phyloP scores from a whole-genome alignment of 169 alveolate genomes.

The Plasmodium billcollinsi region DNA sequence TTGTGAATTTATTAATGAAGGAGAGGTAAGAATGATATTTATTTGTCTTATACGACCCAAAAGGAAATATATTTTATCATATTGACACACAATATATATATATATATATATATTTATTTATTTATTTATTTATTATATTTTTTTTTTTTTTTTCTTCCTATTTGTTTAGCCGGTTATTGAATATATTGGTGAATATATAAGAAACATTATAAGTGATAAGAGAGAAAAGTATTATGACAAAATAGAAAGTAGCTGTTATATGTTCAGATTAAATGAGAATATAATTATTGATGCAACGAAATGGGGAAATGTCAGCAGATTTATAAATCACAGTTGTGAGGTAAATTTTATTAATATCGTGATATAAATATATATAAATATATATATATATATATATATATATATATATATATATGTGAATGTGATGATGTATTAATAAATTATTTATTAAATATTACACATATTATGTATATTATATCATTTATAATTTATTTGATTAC shows the following conservation, averaged over 20 bases:
- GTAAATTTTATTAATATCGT: slow-evolving; percentile 52
- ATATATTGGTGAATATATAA: slow-evolving; percentile 94
- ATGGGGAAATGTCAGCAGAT: slow-evolving; percentile 96
- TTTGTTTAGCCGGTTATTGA: slow-evolving; percentile 91
- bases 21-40: slow-evolving; percentile 82
- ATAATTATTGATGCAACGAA: slow-evolving; percentile 97
- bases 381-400: background rate
- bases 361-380: background rate
- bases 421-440: background rate
- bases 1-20: slow-evolving; percentile 90
- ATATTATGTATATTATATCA: no score
- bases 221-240: slow-evolving; percentile 83
- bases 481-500: background rate
- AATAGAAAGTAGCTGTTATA: slow-evolving; percentile 86
- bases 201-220: slow-evolving; percentile 83
- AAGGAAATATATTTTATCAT: slow-evolving; percentile 3
- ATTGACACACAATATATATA: background rate
- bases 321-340: slow-evolving; percentile 98
- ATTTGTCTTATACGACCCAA: background rate
- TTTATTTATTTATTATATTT: background rate
- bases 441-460: no score
- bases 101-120: background rate
- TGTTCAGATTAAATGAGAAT: slow-evolving; percentile 95
- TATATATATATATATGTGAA: background rate
- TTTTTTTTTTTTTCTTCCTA: background rate